Percentiles rank a stretch among this genome's conserved stretches.
Conservation (phyloP, 164 flowering plant species). For the Berberis vulgaris region DNA sequence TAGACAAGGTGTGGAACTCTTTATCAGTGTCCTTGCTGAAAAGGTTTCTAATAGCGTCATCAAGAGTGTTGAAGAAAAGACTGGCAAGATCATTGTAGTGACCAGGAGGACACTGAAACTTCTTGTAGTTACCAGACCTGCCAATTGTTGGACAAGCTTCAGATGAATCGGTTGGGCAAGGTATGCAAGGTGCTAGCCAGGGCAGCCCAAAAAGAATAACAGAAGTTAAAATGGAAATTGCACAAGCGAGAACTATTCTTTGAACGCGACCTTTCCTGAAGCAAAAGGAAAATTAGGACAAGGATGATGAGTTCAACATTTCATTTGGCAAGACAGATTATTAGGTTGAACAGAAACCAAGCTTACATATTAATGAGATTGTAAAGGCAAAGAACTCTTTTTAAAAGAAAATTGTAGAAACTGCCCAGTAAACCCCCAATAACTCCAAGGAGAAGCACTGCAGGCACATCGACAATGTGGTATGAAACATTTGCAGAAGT, state of each 20-base stretch:
- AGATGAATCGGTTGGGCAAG: slow-evolving; percentile 58
- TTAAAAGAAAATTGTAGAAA: slow-evolving; percentile 54
- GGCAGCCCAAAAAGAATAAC: slow-evolving; percentile 81
- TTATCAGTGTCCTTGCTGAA: slow-evolving; percentile 58
- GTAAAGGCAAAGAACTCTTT: slow-evolving; percentile 59
- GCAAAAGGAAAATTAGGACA: not conserved
- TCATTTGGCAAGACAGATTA: not conserved
- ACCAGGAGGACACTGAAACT: slow-evolving; percentile 72
- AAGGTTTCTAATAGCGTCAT: slow-evolving; percentile 83
- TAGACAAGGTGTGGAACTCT: slow-evolving; percentile 56
- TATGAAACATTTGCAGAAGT: slow-evolving; percentile 49
- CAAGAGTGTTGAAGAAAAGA: slow-evolving; percentile 87
- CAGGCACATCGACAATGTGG: slow-evolving; percentile 66
- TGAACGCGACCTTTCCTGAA: slow-evolving; percentile 56
- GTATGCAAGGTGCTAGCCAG: slow-evolving; percentile 68
- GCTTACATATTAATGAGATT: slow-evolving; percentile 63
- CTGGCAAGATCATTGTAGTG: slow-evolving; percentile 95
- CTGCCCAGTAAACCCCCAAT: slow-evolving; percentile 81
- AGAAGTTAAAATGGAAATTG: slow-evolving; percentile 68
- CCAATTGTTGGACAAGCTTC: slow-evolving; percentile 92
- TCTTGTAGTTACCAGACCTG: slow-evolving; percentile 88
- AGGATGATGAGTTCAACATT: slow-evolving; percentile 2
- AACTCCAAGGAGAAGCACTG: slow-evolving; percentile 71
- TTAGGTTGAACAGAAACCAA: not conserved
- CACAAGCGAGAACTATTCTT: slow-evolving; percentile 62